Percentiles rank a stretch among this genome's conserved stretches.
phyloP scores from a whole-genome alignment of 495 filamentous ascomycete genomes.

The Podospora pseudocomata region DNA sequence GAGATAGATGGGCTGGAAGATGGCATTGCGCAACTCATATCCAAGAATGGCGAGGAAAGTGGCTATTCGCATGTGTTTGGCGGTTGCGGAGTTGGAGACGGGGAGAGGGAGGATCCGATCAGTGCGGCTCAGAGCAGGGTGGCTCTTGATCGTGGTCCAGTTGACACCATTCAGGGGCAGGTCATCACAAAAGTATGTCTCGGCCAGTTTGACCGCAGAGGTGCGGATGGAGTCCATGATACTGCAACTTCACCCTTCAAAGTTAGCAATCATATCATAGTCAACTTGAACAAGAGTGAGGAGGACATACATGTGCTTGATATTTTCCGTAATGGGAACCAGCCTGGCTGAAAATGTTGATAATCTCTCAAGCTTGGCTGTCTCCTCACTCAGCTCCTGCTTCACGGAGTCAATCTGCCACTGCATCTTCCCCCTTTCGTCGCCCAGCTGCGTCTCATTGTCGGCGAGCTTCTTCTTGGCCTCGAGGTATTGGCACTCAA shows the following conservation, averaged over 20 bases:
- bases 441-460: not conserved
- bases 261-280: not conserved
- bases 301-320: not conserved
- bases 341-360: not conserved
- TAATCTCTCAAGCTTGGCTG: not conserved
- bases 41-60: slow-evolving; percentile 20
- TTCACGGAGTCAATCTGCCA: not conserved
- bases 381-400: not conserved
- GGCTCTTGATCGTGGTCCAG: slow-evolving; percentile 12
- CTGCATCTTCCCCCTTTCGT: not conserved
- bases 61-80: slow-evolving; percentile 28
- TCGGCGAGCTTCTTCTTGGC: slow-evolving; percentile 4
- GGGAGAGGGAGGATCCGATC: slow-evolving; percentile 17
- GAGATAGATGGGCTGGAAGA: slow-evolving; percentile 28
- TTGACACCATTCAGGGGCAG: not conserved
- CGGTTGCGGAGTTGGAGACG: slow-evolving; percentile 14
- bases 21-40: slow-evolving; percentile 3
- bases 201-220: slow-evolving; percentile 11
- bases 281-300: not conserved
- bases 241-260: not conserved
- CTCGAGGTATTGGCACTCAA: not conserved
- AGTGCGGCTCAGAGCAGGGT: not conserved
- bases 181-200: not conserved
- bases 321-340: not conserved
- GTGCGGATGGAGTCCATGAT: slow-evolving; percentile 10